These are phyloP conservation scores for Phialophora macrospora DNA, from an alignment of 2,329 filamentous ascomycete genomes.

Conservation along the genomic window DNA sequence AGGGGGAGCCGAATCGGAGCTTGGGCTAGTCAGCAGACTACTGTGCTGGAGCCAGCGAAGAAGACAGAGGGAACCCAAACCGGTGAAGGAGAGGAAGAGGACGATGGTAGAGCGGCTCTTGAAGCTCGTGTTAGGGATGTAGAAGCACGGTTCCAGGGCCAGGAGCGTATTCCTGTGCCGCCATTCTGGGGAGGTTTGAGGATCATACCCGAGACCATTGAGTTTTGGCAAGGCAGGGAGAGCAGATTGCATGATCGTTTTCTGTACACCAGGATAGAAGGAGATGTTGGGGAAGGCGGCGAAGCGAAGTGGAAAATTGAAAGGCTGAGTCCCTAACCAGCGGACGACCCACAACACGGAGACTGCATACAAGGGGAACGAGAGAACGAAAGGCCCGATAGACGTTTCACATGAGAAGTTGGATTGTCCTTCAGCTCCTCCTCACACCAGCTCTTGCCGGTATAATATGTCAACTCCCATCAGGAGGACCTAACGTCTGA, in stretches of 20 bases:
- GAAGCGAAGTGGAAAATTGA: conserved; percentile 36
- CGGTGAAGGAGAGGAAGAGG: conserved; percentile 48
- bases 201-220: conserved; percentile 80
- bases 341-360: background rate
- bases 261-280: conserved; percentile 70
- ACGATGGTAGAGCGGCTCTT: conserved; percentile 74
- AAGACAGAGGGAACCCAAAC: conserved; percentile 7
- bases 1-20: conserved; percentile 84
- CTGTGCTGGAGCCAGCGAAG: conserved; percentile 62
- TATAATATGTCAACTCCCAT: conserved; percentile 20
- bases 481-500: conserved; percentile 18
- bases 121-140: conserved; percentile 77
- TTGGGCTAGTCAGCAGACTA: conserved; percentile 90
- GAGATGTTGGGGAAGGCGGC: conserved; percentile 34
- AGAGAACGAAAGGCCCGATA: background rate
- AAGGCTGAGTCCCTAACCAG: conserved; percentile 37
- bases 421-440: conserved; percentile 30
- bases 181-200: conserved; percentile 93
- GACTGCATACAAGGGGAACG: background rate
- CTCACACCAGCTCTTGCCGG: conserved; percentile 26
- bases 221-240: conserved; percentile 95
- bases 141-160: conserved; percentile 73
- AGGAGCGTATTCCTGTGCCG: conserved; percentile 83
- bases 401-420: conserved; percentile 30
- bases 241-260: conserved; percentile 94